phyloP scores from a whole-genome alignment of 345 rosid species.

The Murraya koenigii region DNA sequence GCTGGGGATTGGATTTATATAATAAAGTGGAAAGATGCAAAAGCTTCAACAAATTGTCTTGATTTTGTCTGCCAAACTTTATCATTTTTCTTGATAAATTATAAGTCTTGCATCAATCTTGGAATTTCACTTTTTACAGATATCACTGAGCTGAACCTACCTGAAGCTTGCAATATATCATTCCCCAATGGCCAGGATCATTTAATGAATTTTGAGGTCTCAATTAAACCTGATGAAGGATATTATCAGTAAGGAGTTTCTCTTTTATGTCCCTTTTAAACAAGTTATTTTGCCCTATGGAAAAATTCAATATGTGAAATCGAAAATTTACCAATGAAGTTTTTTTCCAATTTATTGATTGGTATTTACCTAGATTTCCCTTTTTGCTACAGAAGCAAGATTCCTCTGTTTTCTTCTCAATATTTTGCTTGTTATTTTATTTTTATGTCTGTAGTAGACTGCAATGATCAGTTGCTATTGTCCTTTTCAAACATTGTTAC shows the following conservation, averaged over 20 bases:
- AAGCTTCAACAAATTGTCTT: not conserved
- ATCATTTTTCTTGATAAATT: not conserved
- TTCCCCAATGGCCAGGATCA: conserved; percentile 84
- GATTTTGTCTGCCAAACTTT: not conserved
- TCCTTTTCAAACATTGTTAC: conserved; percentile 9
- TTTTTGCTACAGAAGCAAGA: not conserved
- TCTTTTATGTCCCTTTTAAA: conserved; percentile 2
- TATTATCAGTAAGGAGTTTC: conserved; percentile 59
- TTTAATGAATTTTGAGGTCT: conserved; percentile 78
- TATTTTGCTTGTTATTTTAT: not conserved
- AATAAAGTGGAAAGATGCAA: not conserved
- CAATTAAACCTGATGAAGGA: conserved; percentile 84
- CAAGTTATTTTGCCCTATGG: not conserved
- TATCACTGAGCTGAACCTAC: conserved; percentile 75
- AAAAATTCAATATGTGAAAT: not conserved
- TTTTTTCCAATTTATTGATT: too few relatives aligned
- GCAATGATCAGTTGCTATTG: not conserved
- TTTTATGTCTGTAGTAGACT: not conserved
- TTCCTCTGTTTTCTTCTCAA: not conserved
- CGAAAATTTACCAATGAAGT: too few relatives aligned
- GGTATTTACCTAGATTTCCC: not conserved
- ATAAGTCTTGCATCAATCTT: not conserved
- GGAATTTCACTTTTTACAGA: conserved; percentile 35
- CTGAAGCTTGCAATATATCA: conserved; percentile 58
- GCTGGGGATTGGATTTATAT: not conserved